Evolutionary conservation across 306 rosid genomes (phyloP).

Genomic region (Ormosia emarginata): DNA sequence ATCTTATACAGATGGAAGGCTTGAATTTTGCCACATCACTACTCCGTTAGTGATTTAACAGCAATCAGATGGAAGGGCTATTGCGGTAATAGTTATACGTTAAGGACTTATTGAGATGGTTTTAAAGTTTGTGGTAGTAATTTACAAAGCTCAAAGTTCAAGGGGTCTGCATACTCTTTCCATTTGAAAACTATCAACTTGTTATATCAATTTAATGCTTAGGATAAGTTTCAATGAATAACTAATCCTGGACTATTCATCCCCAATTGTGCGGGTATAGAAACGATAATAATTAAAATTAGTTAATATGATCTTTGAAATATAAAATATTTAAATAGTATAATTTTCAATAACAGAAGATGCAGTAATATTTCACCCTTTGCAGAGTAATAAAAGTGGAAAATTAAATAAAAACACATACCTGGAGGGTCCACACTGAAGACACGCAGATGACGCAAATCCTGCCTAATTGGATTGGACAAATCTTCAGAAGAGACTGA

Average conservation of each 20-base stretch:
- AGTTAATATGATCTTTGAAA: constrained; percentile 2
- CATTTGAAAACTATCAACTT: not conserved
- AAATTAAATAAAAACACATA: constrained; percentile 27
- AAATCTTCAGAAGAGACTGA: constrained; percentile 77
- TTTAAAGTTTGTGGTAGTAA: too few relatives aligned
- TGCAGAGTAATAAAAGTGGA: not conserved
- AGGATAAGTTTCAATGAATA: not conserved
- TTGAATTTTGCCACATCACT: too few relatives aligned
- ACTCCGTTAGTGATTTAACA: too few relatives aligned
- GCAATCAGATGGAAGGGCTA: too few relatives aligned
- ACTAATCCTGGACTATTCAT: not conserved
- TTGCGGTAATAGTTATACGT: too few relatives aligned
- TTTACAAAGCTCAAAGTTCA: too few relatives aligned
- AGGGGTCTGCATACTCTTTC: too few relatives aligned
- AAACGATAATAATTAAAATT: not conserved
- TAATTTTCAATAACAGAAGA: not conserved
- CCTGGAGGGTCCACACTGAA: constrained; percentile 99
- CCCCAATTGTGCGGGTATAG: not conserved
- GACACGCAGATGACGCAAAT: constrained; percentile 62
- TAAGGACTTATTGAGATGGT: too few relatives aligned
- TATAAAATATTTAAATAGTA: not conserved
- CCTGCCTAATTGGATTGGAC: constrained; percentile 76
- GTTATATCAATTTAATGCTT: not conserved
- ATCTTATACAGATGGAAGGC: too few relatives aligned
- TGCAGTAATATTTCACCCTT: constrained; percentile 5